phyloP scores from a whole-genome alignment of 495 filamentous ascomycete genomes.

The Aspergillus ellipticus region DNA sequence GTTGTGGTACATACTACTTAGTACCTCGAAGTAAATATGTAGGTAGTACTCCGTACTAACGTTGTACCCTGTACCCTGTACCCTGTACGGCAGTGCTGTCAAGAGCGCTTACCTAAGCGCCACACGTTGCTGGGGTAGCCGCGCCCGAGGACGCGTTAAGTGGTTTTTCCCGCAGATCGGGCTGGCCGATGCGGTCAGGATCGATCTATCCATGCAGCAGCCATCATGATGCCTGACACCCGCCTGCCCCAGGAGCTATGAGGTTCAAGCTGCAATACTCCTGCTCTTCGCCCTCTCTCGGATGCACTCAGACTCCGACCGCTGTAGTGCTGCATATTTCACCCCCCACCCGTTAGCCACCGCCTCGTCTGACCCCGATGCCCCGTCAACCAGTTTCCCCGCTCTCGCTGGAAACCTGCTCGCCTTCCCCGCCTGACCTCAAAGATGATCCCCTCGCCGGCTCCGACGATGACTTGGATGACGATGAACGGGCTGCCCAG shows the following conservation, averaged over 20 bases:
- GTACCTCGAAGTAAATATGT: no score
- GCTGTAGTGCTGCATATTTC: conserved; percentile 17
- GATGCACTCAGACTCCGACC: conserved; percentile 19
- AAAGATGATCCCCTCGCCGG: conserved; percentile 44
- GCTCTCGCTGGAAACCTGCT: conserved; percentile 44
- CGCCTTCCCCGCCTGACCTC: conserved; percentile 32
- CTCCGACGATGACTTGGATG: conserved; percentile 58
- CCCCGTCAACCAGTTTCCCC: conserved; percentile 39
- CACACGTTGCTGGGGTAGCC: conserved; percentile 23
- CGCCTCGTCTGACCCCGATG: conserved; percentile 27
- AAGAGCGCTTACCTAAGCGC: conserved; percentile 4
- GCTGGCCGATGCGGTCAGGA: conserved; percentile 3
- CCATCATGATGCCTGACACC: conserved; percentile 3
- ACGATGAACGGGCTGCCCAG: conserved; percentile 46
- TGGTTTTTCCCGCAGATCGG: conserved; percentile 30
- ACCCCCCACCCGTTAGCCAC: conserved; percentile 10
- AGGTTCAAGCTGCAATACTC: conserved; percentile 10
- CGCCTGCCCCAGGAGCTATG: conserved; percentile 25
- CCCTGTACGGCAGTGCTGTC: no score
- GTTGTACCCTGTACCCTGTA: no score
- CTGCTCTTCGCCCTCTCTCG: conserved; percentile 4
- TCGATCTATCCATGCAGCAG: background rate
- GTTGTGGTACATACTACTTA: no score
- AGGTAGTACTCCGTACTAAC: no score
- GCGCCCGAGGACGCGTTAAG: conserved; percentile 32